phyloP scores from a whole-genome alignment of 106 monocot species.

The Dioscorea dumetorum region DNA sequence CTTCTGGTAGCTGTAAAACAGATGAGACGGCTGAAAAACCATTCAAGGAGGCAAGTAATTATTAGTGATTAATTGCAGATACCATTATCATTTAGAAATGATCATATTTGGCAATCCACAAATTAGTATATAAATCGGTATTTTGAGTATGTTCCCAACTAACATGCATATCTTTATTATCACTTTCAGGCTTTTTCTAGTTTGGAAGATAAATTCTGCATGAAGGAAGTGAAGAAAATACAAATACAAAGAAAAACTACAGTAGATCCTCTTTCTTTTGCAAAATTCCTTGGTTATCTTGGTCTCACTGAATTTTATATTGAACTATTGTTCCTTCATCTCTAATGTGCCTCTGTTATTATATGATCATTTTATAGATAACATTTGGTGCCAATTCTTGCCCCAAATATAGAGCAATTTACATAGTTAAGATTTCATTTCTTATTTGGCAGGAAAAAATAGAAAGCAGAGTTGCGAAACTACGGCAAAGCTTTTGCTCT shows the following conservation, averaged over 20 bases:
- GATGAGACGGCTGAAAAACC: slow-evolving; percentile 21
- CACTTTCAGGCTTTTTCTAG: slow-evolving; percentile 5
- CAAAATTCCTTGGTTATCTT: not conserved
- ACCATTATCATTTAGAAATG: too few relatives aligned
- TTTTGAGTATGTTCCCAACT: too few relatives aligned
- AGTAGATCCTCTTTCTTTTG: not conserved
- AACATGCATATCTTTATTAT: not conserved
- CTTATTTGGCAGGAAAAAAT: slow-evolving; percentile 17
- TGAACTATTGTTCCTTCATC: not conserved
- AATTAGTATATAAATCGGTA: too few relatives aligned
- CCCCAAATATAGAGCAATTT: not conserved
- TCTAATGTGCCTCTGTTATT: not conserved
- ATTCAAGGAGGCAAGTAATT: slow-evolving; percentile 12
- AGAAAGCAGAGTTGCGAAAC: slow-evolving; percentile 21
- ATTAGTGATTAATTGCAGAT: not conserved
- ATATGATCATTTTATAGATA: not conserved
- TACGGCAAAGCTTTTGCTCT: slow-evolving; percentile 19
- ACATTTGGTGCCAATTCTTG: not conserved
- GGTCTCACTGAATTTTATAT: not conserved
- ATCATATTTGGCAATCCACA: too few relatives aligned
- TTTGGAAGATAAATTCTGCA: slow-evolving; percentile 3
- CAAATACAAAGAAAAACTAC: slow-evolving; percentile 5
- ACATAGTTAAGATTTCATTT: not conserved
- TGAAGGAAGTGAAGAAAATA: slow-evolving; percentile 1
- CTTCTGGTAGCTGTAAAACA: slow-evolving; percentile 5